A percentile compares a stretch with the other conserved stretches of the same genome.
Evolutionary conservation across 2,329 filamentous ascomycete genomes (phyloP).

Genomic region (Colletotrichum cuscutae): DNA sequence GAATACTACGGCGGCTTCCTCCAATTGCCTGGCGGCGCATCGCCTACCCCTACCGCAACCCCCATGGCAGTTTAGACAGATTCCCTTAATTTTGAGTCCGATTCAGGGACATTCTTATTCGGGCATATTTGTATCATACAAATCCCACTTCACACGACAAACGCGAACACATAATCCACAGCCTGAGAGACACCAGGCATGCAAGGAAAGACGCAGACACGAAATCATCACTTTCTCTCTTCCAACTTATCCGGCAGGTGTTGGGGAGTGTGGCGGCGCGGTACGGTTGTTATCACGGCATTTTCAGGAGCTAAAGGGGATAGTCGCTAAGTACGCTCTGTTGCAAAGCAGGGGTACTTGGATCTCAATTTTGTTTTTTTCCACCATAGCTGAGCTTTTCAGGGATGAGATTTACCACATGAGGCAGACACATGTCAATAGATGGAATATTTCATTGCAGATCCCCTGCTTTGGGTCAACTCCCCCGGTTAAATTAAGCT

Average conservation of each 20-base stretch:
- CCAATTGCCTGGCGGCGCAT: conserved; percentile 52
- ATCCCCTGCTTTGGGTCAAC: neutral
- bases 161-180: conserved; percentile 16
- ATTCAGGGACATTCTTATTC: conserved; percentile 2
- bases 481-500: neutral
- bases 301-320: conserved; percentile 34
- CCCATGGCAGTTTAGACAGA: conserved; percentile 24
- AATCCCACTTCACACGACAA: conserved; percentile 21
- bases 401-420: conserved; percentile 11
- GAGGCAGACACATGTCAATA: conserved; percentile 24
- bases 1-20: conserved; percentile 65
- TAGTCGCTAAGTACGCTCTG: conserved; percentile 16
- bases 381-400: neutral
- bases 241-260: conserved; percentile 31
- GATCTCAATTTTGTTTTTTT: conserved; percentile 18
- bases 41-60: conserved; percentile 25
- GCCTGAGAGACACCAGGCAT: conserved; percentile 17
- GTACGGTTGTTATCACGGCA: conserved; percentile 31
- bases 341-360: conserved; percentile 27
- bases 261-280: conserved; percentile 32
- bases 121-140: conserved; percentile 23
- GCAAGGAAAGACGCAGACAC: conserved; percentile 23
- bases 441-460: conserved; percentile 21
- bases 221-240: conserved; percentile 32
- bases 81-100: conserved; percentile 1